Evolutionary conservation across 1,139 yeast species (phyloP).

Genomic region (Saccharomyces hybrid): DNA sequence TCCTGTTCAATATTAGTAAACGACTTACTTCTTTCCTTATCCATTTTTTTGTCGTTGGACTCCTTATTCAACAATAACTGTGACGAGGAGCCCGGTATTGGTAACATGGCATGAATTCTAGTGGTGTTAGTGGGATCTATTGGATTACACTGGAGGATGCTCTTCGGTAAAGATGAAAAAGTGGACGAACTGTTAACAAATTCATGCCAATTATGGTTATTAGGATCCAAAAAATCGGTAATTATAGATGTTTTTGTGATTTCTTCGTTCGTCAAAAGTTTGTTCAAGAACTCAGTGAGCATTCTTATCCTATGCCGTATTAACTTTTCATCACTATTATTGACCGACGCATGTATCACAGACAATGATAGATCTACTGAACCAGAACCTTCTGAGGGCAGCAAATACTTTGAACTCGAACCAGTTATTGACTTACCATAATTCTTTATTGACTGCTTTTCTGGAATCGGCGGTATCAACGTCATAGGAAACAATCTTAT

Average conservation of each 20-base stretch:
- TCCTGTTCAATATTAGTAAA: slow-evolving; percentile 31
- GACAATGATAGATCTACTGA: slow-evolving; percentile 27
- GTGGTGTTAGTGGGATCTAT: slow-evolving; percentile 45
- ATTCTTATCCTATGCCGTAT: slow-evolving; percentile 32
- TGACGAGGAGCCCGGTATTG: slow-evolving; percentile 34
- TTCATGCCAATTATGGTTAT: slow-evolving; percentile 56
- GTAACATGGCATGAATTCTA: slow-evolving; percentile 55
- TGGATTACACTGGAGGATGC: slow-evolving; percentile 47
- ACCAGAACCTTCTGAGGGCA: slow-evolving; percentile 28
- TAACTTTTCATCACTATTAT: slow-evolving; percentile 27
- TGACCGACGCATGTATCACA: slow-evolving; percentile 26
- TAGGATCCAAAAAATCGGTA: slow-evolving; percentile 75
- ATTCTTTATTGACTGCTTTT: slow-evolving; percentile 50
- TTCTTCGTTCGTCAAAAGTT: slow-evolving; percentile 22
- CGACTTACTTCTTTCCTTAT: slow-evolving; percentile 34
- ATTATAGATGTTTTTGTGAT: slow-evolving; percentile 53
- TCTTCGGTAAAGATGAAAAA: slow-evolving; percentile 45
- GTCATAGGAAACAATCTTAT: slow-evolving; percentile 71
- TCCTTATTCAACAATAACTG: background rate
- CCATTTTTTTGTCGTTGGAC: slow-evolving; percentile 11
- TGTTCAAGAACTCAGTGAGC: slow-evolving; percentile 28
- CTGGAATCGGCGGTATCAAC: slow-evolving; percentile 91
- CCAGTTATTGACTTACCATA: slow-evolving; percentile 29
- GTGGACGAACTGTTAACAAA: slow-evolving; percentile 51
- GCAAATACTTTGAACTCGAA: slow-evolving; percentile 21